Evolutionary conservation across 2,329 filamentous ascomycete genomes (phyloP).

Genomic region (Metarhizium sp.): DNA sequence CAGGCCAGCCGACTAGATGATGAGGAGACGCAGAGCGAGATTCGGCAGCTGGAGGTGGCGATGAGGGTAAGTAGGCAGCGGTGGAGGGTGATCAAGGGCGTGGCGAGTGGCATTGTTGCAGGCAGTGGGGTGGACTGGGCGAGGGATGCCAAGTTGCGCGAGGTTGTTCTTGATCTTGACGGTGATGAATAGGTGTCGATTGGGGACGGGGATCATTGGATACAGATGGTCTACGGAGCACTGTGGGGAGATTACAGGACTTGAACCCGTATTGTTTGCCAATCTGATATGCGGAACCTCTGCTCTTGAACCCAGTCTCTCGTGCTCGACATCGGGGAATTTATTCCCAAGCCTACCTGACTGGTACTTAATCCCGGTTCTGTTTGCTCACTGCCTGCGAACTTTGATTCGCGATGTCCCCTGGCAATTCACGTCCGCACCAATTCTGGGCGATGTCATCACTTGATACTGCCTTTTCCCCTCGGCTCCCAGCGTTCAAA

Average conservation of each 20-base stretch:
- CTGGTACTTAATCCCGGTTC: no score
- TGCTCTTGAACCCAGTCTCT: no score
- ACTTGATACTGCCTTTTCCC: no score
- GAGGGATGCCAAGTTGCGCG: slow-evolving; percentile 54
- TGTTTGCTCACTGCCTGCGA: no score
- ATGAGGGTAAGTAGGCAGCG: slow-evolving; percentile 53
- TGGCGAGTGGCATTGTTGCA: slow-evolving; percentile 68
- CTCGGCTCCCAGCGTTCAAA: no score
- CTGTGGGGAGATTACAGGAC: neutral
- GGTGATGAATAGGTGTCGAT: slow-evolving; percentile 3
- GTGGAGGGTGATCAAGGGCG: slow-evolving; percentile 68
- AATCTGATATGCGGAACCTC: no score
- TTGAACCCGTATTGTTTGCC: no score
- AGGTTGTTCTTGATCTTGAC: slow-evolving; percentile 63
- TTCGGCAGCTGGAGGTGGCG: slow-evolving; percentile 48
- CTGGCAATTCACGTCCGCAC: no score
- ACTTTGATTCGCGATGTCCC: no score
- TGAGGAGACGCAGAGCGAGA: slow-evolving; percentile 40
- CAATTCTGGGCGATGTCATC: no score
- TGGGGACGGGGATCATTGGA: neutral
- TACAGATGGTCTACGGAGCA: neutral
- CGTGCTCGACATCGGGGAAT: no score
- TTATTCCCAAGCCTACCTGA: no score
- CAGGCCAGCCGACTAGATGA: slow-evolving; percentile 46
- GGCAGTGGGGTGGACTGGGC: slow-evolving; percentile 81